Conservation (phyloP, 2,329 filamentous ascomycete species). For the Dothistroma pini region DNA sequence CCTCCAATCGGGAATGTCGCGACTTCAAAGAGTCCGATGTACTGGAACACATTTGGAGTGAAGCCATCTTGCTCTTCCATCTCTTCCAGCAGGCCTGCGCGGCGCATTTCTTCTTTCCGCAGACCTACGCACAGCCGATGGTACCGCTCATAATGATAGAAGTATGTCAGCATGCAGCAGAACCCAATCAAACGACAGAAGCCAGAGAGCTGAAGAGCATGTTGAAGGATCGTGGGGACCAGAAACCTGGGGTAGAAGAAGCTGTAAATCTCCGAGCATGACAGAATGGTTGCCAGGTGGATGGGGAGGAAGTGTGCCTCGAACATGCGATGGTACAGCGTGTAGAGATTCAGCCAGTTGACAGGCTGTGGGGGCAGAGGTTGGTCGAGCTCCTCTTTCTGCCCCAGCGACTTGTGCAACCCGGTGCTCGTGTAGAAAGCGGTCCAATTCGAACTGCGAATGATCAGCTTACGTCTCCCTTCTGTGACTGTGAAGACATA, state of each 20-base stretch:
- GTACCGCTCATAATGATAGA: constrained; percentile 65
- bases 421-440: constrained; percentile 32
- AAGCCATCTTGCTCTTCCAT: constrained; percentile 44
- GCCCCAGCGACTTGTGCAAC: constrained; percentile 27
- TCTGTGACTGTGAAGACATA: constrained; percentile 18
- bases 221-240: constrained; percentile 53
- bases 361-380: constrained; percentile 22
- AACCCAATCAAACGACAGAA: constrained; percentile 59
- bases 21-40: constrained; percentile 58
- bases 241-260: constrained; percentile 51
- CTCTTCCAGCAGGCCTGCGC: constrained; percentile 60
- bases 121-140: constrained; percentile 59
- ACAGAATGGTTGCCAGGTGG: constrained; percentile 62
- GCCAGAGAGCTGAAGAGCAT: constrained; percentile 60
- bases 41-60: constrained; percentile 26
- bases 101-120: constrained; percentile 63
- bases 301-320: constrained; percentile 70
- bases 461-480: constrained; percentile 9
- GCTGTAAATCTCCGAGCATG: constrained; percentile 60
- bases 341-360: constrained; percentile 50
- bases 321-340: constrained; percentile 64
- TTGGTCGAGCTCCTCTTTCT: constrained; percentile 19
- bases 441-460: constrained; percentile 30
- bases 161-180: constrained; percentile 59
- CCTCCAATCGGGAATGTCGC: constrained; percentile 64